Evolutionary conservation across 352 stramenopile species (phyloP).

Genomic region (Phytophthora europaea): DNA sequence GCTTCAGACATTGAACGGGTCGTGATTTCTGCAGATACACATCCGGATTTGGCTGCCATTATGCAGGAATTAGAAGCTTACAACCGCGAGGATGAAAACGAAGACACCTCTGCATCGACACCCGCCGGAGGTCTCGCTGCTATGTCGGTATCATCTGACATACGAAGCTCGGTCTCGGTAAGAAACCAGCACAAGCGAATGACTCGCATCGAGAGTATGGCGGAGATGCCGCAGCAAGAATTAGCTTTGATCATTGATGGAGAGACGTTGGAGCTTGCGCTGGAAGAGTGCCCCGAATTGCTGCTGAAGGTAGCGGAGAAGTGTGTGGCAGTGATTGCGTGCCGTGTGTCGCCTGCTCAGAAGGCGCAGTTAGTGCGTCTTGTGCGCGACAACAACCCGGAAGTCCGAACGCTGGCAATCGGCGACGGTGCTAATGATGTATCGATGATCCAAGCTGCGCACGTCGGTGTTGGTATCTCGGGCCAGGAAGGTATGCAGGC

Average conservation of each 20-base stretch:
- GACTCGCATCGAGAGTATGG: conserved; percentile 79
- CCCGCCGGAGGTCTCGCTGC: conserved; percentile 5
- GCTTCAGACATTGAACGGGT: conserved; percentile 94
- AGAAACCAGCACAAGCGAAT: conserved; percentile 41
- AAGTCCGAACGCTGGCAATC: conserved; percentile 90
- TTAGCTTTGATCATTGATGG: conserved; percentile 84
- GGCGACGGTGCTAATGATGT: conserved; percentile 98
- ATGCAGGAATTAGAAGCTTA: conserved; percentile 71
- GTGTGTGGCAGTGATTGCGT: conserved; percentile 94
- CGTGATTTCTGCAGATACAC: conserved; percentile 83
- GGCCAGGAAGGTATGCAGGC: conserved; percentile 96
- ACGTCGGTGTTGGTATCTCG: conserved; percentile 94
- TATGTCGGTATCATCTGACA: conserved; percentile 16
- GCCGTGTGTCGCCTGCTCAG: conserved; percentile 93
- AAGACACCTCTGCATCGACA: conserved; percentile 35
- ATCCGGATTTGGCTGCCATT: conserved; percentile 74
- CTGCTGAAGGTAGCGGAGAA: conserved; percentile 81
- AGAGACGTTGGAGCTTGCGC: conserved; percentile 80
- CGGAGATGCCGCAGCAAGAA: conserved; percentile 52
- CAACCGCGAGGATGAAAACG: conserved; percentile 36
- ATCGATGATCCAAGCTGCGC: conserved; percentile 95
- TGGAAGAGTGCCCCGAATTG: conserved; percentile 80
- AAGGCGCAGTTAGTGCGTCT: conserved; percentile 95
- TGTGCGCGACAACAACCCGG: conserved; percentile 91
- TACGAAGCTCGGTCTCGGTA: conserved; percentile 19